Evolutionary conservation across 2,329 filamentous ascomycete genomes (phyloP).

Genomic region (Byssothecium circinans): DNA sequence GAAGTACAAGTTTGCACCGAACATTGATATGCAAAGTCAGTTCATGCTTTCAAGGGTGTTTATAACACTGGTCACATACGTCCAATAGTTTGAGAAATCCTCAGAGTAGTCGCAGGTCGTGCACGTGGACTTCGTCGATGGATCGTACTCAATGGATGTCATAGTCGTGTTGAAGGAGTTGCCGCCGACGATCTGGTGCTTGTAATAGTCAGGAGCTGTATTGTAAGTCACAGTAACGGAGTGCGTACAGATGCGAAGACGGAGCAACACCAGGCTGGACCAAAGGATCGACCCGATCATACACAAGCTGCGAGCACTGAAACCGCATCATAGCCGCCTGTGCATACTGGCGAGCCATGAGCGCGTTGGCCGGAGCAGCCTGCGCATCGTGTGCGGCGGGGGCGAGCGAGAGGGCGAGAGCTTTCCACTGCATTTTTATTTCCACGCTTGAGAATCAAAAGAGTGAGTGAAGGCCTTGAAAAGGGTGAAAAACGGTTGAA

Average conservation of each 20-base stretch:
- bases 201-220: slow-evolving; percentile 9
- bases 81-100: slow-evolving; percentile 10
- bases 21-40: slow-evolving; percentile 17
- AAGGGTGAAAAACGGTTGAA: not conserved
- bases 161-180: slow-evolving; percentile 32
- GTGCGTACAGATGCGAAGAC: slow-evolving; percentile 24
- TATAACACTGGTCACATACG: not conserved
- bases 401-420: slow-evolving; percentile 18
- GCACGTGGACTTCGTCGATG: slow-evolving; percentile 19
- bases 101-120: slow-evolving; percentile 29
- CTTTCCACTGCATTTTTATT: slow-evolving; percentile 23
- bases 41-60: not conserved
- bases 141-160: slow-evolving; percentile 21
- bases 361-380: slow-evolving; percentile 16
- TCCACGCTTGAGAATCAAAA: not conserved
- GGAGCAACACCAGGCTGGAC: slow-evolving; percentile 23
- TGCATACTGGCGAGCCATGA: slow-evolving; percentile 27
- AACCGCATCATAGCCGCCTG: slow-evolving; percentile 31
- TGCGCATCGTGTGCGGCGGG: slow-evolving; percentile 20
- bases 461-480: not conserved
- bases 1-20: slow-evolving; percentile 33
- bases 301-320: slow-evolving; percentile 22
- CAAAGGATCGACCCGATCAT: slow-evolving; percentile 26
- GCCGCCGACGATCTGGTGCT: slow-evolving; percentile 28
- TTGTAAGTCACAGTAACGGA: slow-evolving; percentile 6